These are phyloP conservation scores for Teunomyces cretensis DNA, from an alignment of 805 yeast genomes.

Conservation along the genomic window DNA sequence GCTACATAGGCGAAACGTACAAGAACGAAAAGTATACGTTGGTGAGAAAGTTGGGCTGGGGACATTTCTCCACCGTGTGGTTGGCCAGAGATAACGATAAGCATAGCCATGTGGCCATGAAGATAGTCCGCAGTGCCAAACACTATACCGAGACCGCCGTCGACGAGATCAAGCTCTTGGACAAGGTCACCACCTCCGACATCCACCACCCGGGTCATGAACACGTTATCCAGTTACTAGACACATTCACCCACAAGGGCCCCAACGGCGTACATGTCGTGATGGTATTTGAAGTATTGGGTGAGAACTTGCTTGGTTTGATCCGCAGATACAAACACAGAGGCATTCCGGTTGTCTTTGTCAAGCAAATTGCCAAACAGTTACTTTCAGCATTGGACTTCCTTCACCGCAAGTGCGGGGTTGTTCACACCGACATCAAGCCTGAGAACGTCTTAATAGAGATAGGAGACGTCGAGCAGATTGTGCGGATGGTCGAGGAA, in stretches of 20 bases:
- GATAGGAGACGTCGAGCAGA: constrained; percentile 79
- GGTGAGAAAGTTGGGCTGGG: constrained; percentile 96
- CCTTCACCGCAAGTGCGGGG: constrained; percentile 70
- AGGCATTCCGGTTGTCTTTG: constrained; percentile 75
- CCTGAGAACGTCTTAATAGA: constrained; percentile 78
- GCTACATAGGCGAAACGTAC: constrained; percentile 80
- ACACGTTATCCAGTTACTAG: constrained; percentile 77
- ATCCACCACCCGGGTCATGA: constrained; percentile 75
- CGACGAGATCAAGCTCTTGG: constrained; percentile 84
- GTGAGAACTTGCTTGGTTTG: constrained; percentile 86
- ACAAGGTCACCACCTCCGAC: constrained; percentile 62
- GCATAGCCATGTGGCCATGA: constrained; percentile 84
- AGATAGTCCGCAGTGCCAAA: constrained; percentile 86
- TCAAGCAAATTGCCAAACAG: constrained; percentile 81
- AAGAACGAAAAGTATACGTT: constrained; percentile 73
- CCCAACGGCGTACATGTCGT: constrained; percentile 92
- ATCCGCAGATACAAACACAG: constrained; percentile 75
- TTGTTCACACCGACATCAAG: constrained; percentile 71
- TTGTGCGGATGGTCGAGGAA: constrained; percentile 65
- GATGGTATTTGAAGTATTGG: constrained; percentile 96
- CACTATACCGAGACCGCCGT: constrained; percentile 92
- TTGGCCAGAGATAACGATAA: constrained; percentile 61
- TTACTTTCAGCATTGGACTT: constrained; percentile 70
- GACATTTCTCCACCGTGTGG: constrained; percentile 97
- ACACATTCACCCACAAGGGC: constrained; percentile 82